Evolutionary conservation across 2,329 filamentous ascomycete species (phyloP).

Genomic region (Oidium heveae): DNA sequence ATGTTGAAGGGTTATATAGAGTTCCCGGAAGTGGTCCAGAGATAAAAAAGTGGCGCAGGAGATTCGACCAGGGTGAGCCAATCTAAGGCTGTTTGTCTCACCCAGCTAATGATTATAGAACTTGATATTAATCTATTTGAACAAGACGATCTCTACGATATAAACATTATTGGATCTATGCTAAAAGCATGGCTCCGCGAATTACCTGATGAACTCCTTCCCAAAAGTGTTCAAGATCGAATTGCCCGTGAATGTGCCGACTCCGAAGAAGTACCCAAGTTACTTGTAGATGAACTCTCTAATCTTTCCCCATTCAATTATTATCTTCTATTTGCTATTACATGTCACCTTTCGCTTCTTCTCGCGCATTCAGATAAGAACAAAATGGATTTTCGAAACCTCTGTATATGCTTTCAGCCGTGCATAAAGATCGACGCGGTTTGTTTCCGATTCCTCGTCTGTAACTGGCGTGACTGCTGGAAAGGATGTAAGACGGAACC

Average conservation of each 20-base stretch:
- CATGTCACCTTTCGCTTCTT: conserved; percentile 77
- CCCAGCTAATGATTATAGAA: conserved; percentile 24
- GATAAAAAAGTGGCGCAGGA: conserved; percentile 79
- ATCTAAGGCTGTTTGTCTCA: not conserved
- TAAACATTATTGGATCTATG: conserved; percentile 89
- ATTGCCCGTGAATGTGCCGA: conserved; percentile 60
- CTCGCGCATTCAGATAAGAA: conserved; percentile 85
- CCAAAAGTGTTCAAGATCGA: conserved; percentile 56
- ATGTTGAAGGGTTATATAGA: conserved; percentile 80
- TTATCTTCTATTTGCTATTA: conserved; percentile 90
- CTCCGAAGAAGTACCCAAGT: conserved; percentile 54
- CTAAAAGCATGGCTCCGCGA: conserved; percentile 91
- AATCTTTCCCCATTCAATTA: conserved; percentile 94
- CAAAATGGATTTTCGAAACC: conserved; percentile 91
- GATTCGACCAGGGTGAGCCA: conserved; percentile 54
- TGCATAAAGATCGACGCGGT: conserved; percentile 91
- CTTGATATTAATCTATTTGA: conserved; percentile 76
- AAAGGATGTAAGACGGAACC: conserved; percentile 84
- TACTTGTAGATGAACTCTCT: conserved; percentile 76
- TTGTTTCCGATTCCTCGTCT: conserved; percentile 85
- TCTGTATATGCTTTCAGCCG: conserved; percentile 92
- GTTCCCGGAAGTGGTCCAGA: conserved; percentile 76
- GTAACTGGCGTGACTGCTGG: conserved; percentile 93
- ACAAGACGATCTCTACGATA: conserved; percentile 72
- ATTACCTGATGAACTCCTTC: conserved; percentile 82